Base-by-base conservation (phyloP, 2,329 filamentous ascomycete species). In the Fusarium secorum region DNA sequence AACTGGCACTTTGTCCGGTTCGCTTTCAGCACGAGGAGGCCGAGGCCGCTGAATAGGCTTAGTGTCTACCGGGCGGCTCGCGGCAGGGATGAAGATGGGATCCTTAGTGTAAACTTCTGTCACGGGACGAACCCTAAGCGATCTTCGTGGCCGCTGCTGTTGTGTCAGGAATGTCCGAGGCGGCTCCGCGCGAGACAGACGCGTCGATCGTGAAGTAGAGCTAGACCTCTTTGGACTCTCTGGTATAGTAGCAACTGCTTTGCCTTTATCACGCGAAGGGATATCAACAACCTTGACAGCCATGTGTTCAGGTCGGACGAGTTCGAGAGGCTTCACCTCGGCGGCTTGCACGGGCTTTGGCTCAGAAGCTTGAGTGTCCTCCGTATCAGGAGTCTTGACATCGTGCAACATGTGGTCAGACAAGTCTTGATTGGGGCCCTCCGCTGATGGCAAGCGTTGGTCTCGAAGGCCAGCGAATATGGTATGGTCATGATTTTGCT, bases 41-140 rank as follows among this genome's bases (percentile, higher is more conserved):
- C 57, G 69, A 36, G 64, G 57, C 41, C 70, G 68, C 11, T 62
- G 58, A 9, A 42, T n/a, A 32, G 64, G 35, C 52, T 57, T 57
- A 26, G 60, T 38, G 44, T 74, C 74, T 28, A 32, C 41, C 6
- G 70, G 33, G 24, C 74, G 64, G 44, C 72, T 75, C n/a, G 66
- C 56, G 28, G 59, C 74, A 24, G 74, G 74, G 20, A 57, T 60
- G 48, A 75, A 75, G 45, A 75, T 75, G 17, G 74, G 68, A 33
- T 75, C 74, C 52, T 75, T 75, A 7, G 65, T 74, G 14, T 73
- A 75, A n/a, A 75, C 61, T 55, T 75, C 74, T 38, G 74, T 75
- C 15, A 65, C 70, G 8, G 74, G 74, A 18, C 74, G 74, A 45
- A 70, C 56, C 26, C 66, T 75, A 18, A 64, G 22, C 17, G 74